phyloP scores from a whole-genome alignment of 371 early-diverging fungal genomes.

The Rhizopus arrhizus region DNA sequence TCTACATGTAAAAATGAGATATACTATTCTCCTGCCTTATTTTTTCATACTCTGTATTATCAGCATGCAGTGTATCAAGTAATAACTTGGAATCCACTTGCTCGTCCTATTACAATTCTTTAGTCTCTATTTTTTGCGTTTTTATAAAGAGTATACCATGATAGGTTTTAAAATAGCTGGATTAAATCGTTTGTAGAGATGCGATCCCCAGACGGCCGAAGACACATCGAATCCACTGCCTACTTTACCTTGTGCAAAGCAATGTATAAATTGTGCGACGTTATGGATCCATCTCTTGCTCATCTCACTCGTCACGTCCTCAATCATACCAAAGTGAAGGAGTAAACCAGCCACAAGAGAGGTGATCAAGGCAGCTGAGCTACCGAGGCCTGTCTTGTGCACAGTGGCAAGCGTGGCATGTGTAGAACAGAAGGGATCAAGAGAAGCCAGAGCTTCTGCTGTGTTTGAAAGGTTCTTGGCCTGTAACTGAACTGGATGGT shows the following conservation, averaged over 20 bases:
- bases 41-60: neutral
- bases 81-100: constrained; percentile 29
- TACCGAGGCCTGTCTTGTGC: constrained; percentile 94
- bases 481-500: constrained; percentile 33
- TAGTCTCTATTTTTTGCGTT: no score
- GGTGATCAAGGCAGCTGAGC: constrained; percentile 92
- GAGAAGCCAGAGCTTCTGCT: constrained; percentile 56
- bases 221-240: constrained; percentile 97
- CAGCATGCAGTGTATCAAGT: constrained; percentile 4
- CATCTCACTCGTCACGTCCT: constrained; percentile 22
- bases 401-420: constrained; percentile 74
- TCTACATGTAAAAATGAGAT: constrained; percentile 14
- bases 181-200: constrained; percentile 82
- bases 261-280: constrained; percentile 89
- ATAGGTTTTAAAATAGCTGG: constrained; percentile 68
- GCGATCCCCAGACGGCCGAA: constrained; percentile 89
- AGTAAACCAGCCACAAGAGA: constrained; percentile 83
- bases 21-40: neutral
- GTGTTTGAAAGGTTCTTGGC: constrained; percentile 54
- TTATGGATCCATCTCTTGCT: constrained; percentile 70
- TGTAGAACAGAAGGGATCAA: constrained; percentile 74
- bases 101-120: constrained; percentile 27
- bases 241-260: constrained; percentile 95
- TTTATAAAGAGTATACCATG: no score
- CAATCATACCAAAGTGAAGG: constrained; percentile 62